These are phyloP conservation scores for Filobasidium wieringae DNA, from an alignment of 768 basidiomycete genomes.

Conservation along the genomic window DNA sequence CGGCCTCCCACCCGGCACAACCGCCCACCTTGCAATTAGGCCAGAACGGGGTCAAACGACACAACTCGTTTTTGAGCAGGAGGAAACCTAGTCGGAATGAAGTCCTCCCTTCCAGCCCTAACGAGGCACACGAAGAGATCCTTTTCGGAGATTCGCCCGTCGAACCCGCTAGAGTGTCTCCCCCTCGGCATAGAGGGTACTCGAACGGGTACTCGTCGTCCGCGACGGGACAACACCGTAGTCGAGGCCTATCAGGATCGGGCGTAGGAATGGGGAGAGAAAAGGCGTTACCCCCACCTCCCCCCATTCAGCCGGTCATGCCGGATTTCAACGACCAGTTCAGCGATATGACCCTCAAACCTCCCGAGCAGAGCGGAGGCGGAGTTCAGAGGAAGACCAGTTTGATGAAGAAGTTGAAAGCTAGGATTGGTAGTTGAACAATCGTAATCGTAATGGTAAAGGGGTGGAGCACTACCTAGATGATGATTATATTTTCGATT, in stretches of 20 bases:
- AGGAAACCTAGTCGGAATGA: background rate
- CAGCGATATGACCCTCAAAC: constrained; percentile 3
- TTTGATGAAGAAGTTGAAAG: constrained; percentile 36
- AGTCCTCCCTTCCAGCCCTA: background rate
- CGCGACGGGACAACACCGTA: background rate
- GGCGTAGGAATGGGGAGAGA: constrained; percentile 17
- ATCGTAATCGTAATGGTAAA: background rate
- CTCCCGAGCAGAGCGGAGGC: background rate
- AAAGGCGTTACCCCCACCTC: constrained; percentile 14
- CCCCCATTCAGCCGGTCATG: constrained; percentile 31
- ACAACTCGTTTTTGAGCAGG: constrained; percentile 6
- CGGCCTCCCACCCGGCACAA: background rate
- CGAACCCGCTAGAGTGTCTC: background rate
- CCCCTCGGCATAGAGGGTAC: background rate
- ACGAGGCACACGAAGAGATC: background rate
- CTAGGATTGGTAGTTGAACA: constrained; percentile 24
- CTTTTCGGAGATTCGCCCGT: background rate
- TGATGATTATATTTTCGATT: too few species aligned
- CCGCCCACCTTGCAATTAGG: background rate
- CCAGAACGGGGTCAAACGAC: background rate
- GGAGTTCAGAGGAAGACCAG: constrained; percentile 31
- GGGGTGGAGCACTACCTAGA: too few species aligned
- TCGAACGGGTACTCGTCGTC: background rate
- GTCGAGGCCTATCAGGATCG: constrained; percentile 5
- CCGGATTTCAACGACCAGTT: constrained; percentile 23